Conservation (phyloP, 116 monocot species). For the Dioscorea cayenensis region DNA sequence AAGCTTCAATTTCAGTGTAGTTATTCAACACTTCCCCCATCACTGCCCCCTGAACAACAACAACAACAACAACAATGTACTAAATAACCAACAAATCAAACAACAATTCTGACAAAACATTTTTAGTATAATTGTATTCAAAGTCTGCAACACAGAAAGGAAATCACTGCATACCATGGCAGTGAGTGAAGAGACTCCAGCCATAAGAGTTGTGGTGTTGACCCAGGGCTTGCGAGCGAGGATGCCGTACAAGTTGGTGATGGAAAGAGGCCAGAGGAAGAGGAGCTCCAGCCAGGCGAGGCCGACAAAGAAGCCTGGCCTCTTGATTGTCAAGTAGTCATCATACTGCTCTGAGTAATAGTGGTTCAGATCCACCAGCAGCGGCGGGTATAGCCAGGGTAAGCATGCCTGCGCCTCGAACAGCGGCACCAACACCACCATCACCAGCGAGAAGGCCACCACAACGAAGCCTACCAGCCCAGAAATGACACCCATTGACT, state of each 20-base stretch:
- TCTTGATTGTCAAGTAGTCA: slow-evolving; percentile 65
- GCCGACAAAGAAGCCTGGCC: slow-evolving; percentile 63
- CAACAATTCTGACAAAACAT: background rate
- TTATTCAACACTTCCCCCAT: slow-evolving; percentile 21
- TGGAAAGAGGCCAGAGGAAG: slow-evolving; percentile 62
- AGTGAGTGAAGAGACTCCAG: slow-evolving; percentile 50
- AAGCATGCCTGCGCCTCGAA: slow-evolving; percentile 41
- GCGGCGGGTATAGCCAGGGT: slow-evolving; percentile 34
- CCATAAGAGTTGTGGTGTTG: slow-evolving; percentile 42
- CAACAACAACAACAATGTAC: background rate
- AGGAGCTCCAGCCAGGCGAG: slow-evolving; percentile 65
- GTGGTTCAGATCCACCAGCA: slow-evolving; percentile 35
- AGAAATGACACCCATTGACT: background rate
- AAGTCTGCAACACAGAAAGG: background rate
- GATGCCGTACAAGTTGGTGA: slow-evolving; percentile 57
- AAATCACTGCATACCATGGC: slow-evolving; percentile 48
- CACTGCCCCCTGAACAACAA: slow-evolving; percentile 19
- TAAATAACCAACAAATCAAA: background rate
- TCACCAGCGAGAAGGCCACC: slow-evolving; percentile 2
- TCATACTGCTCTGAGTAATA: slow-evolving; percentile 58
- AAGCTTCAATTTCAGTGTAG: too few relatives aligned
- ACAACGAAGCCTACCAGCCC: background rate
- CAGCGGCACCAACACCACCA: slow-evolving; percentile 32
- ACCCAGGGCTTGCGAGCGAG: slow-evolving; percentile 47
- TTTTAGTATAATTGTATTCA: too few relatives aligned